Conservation (phyloP, 192 early-diverging fungal genomes). For the Coemansia sp. region DNA sequence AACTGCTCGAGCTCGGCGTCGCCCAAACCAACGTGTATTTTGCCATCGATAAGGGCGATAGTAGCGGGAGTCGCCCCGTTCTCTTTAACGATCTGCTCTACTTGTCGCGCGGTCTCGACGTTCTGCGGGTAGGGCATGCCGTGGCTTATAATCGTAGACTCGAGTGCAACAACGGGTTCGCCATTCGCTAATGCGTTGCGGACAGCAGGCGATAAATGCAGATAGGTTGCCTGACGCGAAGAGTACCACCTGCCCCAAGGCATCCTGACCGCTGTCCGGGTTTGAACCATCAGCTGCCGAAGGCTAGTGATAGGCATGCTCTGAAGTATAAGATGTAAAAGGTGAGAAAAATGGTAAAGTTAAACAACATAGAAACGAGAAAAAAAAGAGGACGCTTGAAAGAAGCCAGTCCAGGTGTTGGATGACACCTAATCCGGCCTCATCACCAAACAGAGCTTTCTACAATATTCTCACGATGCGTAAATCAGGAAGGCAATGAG, state of each 20-base stretch:
- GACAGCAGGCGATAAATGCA: slow-evolving; percentile 34
- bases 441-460: background rate
- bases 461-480: background rate
- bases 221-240: background rate
- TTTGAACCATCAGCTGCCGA: background rate
- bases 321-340: background rate
- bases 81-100: slow-evolving; percentile 76
- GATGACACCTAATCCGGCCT: background rate
- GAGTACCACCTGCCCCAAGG: background rate
- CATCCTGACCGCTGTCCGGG: background rate
- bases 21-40: slow-evolving; percentile 81
- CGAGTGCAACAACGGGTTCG: slow-evolving; percentile 85
- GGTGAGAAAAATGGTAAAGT: background rate
- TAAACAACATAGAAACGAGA: background rate
- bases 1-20: slow-evolving; percentile 65
- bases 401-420: background rate
- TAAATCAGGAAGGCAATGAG: background rate
- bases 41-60: slow-evolving; percentile 87
- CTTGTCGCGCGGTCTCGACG: slow-evolving; percentile 77
- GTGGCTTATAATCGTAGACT: slow-evolving; percentile 96
- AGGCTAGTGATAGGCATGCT: background rate
- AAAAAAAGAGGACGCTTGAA: background rate
- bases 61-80: slow-evolving; percentile 85
- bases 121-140: slow-evolving; percentile 97
- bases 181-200: slow-evolving; percentile 62